Evolutionary conservation across 1,284 basidiomycete genomes (phyloP), one percentile per base, ranked within the genome.

Genomic region (Puccinia horiana): DNA sequence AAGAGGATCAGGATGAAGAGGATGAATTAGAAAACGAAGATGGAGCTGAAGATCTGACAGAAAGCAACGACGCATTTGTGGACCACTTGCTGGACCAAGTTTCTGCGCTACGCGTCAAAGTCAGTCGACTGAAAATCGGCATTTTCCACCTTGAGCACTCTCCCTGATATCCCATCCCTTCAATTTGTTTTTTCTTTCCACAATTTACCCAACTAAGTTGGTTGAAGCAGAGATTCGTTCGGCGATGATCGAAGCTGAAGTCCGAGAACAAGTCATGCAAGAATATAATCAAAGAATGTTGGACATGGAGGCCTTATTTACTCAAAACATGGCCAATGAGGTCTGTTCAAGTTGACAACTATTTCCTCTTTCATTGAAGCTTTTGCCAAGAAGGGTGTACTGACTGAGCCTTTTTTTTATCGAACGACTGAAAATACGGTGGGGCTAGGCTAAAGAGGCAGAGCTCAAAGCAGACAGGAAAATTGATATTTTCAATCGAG

Each of bases 41-140:
- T 42, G 58, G 32, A 40, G 67, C 54, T 42, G 65, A 83, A 73
- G 58, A 81, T 47, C 23, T 58, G 81, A 85, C 58, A 69, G 88
- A 92, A 61, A 92, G 92, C 65, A 91, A 92, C 82, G 94, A 96
- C 85, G 91, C 92, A 42, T 90, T 97, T 16, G 93, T 97, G 8
- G 93, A 95, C 84, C 92, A 93, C 40, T 88, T 98, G 42, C 96
- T 98, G 84, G 95, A 98, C 84, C 94, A 98, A 87, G 90, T 98
- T 63, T 92, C 93, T 85, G 89, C 90, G 79, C 89, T 96, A 80
- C 92, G 93, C 75, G 88, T 92, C 84, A 91, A 91, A 90, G 93
- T 93, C 16, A 26, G 61, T 61, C 26, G 20, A 29, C 61, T 2
- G 32, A 67, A 20, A 32, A 4, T 67, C 56, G 52, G 29, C 78